Conservation (phyloP, 2,329 filamentous ascomycete genomes). For the Fusarium sacchari region DNA sequence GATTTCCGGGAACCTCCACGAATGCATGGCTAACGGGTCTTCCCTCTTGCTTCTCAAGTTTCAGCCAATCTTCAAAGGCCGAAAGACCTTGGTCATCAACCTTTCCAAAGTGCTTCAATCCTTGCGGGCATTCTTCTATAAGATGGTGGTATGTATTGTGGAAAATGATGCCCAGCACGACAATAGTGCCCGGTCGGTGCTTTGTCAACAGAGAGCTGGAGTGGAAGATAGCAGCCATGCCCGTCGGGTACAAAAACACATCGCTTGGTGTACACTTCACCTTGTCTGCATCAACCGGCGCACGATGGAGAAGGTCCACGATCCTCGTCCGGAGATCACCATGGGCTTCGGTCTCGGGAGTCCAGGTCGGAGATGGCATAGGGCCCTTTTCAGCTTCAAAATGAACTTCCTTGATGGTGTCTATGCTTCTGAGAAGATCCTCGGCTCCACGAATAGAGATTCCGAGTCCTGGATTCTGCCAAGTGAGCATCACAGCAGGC, state of each 20-base stretch:
- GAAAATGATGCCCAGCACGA: conserved; percentile 63
- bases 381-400: conserved; percentile 31
- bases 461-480: conserved; percentile 58
- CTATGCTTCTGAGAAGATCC: conserved; percentile 52
- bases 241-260: conserved; percentile 63
- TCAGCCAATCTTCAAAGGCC: conserved; percentile 57
- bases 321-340: conserved; percentile 53
- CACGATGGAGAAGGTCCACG: conserved; percentile 53
- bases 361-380: conserved; percentile 51
- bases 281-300: conserved; percentile 46
- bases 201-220: conserved; percentile 52
- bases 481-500: conserved; percentile 53
- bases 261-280: conserved; percentile 49
- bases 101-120: conserved; percentile 59
- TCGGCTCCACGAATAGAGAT: conserved; percentile 59
- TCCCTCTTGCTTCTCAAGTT: conserved; percentile 51
- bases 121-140: conserved; percentile 55
- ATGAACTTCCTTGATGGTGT: conserved; percentile 49
- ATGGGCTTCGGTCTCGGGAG: conserved; percentile 53
- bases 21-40: conserved; percentile 57
- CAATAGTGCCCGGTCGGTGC: conserved; percentile 49
- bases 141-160: conserved; percentile 59
- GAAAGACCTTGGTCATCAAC: conserved; percentile 56
- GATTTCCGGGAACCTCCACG: conserved; percentile 57
- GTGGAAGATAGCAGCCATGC: conserved; percentile 63